A percentile compares a stretch with the other conserved stretches of the same genome.
phyloP scores from a whole-genome alignment of 2,329 filamentous ascomycete species.

The Elsinoe australis region DNA sequence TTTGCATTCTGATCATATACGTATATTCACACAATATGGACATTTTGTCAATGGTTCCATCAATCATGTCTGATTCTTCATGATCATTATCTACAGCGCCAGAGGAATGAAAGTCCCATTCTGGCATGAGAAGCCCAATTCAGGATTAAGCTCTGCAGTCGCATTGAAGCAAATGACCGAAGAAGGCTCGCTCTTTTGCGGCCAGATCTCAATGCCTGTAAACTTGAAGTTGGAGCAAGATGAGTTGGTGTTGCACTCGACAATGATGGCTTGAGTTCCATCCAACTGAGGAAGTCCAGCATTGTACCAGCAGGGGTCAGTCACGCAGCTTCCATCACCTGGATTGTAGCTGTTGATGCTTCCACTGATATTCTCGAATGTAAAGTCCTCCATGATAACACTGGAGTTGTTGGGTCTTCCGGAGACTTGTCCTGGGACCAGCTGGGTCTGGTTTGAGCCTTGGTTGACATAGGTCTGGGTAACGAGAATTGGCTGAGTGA shows the following conservation, averaged over 20 bases:
- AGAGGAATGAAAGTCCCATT: slow-evolving; percentile 23
- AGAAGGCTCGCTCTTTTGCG: slow-evolving; percentile 21
- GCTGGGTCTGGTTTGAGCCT: slow-evolving; percentile 28
- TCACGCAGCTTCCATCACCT: slow-evolving; percentile 38
- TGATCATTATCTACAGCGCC: too few species aligned
- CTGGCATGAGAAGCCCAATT: slow-evolving; percentile 23
- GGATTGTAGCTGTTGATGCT: slow-evolving; percentile 38
- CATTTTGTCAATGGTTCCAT: background rate
- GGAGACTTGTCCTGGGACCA: slow-evolving; percentile 23
- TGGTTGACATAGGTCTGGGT: slow-evolving; percentile 41
- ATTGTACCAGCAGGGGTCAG: slow-evolving; percentile 41
- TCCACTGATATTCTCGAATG: slow-evolving; percentile 36
- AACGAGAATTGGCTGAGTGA: slow-evolving; percentile 42
- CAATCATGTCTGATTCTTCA: too few species aligned
- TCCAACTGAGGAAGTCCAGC: slow-evolving; percentile 33
- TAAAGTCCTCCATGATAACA: slow-evolving; percentile 39
- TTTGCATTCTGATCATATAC: too few species aligned
- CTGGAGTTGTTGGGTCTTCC: slow-evolving; percentile 34
- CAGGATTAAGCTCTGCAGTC: slow-evolving; percentile 22
- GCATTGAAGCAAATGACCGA: slow-evolving; percentile 24
- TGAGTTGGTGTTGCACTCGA: slow-evolving; percentile 36
- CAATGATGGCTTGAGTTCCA: slow-evolving; percentile 37
- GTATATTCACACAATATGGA: background rate
- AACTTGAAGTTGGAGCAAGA: slow-evolving; percentile 31
- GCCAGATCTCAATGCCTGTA: slow-evolving; percentile 23